Evolutionary conservation across 148 eudicot genomes (phyloP).

Genomic region (Polygonum maritimum): DNA sequence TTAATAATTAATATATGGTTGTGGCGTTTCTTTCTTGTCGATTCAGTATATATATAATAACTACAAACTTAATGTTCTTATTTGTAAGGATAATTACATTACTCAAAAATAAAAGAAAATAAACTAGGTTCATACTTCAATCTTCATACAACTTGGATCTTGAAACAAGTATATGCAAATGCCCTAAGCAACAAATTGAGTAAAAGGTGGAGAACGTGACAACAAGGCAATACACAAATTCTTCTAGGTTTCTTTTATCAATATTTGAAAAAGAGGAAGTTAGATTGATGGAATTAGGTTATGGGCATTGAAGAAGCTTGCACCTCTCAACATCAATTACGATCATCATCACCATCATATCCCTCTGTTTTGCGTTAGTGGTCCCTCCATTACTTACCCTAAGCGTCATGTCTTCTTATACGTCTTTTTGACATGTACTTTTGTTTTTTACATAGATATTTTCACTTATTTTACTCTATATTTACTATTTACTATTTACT

Average conservation of each 20-base stretch:
- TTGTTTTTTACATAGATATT: background rate
- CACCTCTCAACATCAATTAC: conserved; percentile 25
- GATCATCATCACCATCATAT: conserved; percentile 16
- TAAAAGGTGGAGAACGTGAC: conserved; percentile 5
- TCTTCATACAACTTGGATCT: background rate
- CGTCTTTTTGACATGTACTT: conserved; percentile 6
- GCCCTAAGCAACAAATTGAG: background rate
- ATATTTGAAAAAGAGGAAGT: background rate
- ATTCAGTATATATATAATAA: too few species aligned
- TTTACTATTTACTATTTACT: background rate
- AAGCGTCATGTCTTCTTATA: background rate
- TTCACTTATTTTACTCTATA: background rate
- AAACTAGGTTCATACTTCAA: too few species aligned
- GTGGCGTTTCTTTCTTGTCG: too few species aligned
- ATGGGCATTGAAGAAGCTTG: conserved; percentile 25
- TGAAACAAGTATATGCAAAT: background rate
- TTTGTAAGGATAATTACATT: too few species aligned
- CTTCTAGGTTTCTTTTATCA: background rate
- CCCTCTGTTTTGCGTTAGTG: conserved; percentile 11
- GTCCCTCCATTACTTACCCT: conserved; percentile 8
- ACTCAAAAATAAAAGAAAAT: too few species aligned
- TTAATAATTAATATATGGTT: too few species aligned
- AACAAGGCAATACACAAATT: background rate
- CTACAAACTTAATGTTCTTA: too few species aligned
- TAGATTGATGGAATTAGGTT: conserved; percentile 34